Conservation (phyloP, 805 yeast genomes). For the Candida chilensis region DNA sequence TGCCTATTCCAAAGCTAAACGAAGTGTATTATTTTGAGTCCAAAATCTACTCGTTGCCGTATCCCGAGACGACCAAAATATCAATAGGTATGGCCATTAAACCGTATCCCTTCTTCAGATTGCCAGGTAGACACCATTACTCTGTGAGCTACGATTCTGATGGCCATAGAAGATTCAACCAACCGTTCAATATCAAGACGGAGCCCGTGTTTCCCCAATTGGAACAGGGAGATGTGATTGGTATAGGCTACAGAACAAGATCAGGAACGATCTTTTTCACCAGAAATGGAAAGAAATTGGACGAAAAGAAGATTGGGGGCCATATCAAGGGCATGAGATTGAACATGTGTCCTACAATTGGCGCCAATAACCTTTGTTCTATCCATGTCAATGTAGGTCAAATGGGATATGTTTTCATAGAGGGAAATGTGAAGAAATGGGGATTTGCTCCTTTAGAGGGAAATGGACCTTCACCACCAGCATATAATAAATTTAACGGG, state of each 20-base stretch:
- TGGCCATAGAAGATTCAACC: slow-evolving; percentile 73
- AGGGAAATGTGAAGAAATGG: slow-evolving; percentile 92
- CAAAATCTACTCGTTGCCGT: slow-evolving; percentile 65
- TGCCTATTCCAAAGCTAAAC: slow-evolving; percentile 76
- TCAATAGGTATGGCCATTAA: slow-evolving; percentile 76
- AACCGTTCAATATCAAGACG: slow-evolving; percentile 48
- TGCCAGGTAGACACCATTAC: slow-evolving; percentile 86
- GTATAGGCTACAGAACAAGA: slow-evolving; percentile 79
- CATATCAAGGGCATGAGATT: slow-evolving; percentile 65
- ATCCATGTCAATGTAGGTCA: slow-evolving; percentile 89
- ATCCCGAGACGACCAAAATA: slow-evolving; percentile 43
- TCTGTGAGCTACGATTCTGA: slow-evolving; percentile 84
- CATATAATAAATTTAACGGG: slow-evolving; percentile 70
- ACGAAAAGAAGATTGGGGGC: slow-evolving; percentile 75
- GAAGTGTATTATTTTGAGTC: slow-evolving; percentile 87
- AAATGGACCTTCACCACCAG: slow-evolving; percentile 86
- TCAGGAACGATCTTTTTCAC: slow-evolving; percentile 89
- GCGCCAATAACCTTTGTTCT: slow-evolving; percentile 73
- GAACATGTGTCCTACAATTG: slow-evolving; percentile 79
- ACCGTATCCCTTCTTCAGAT: slow-evolving; percentile 89
- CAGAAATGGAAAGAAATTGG: slow-evolving; percentile 83
- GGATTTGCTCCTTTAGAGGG: slow-evolving; percentile 92
- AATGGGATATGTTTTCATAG: slow-evolving; percentile 81
- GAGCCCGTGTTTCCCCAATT: slow-evolving; percentile 49
- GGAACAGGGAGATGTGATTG: slow-evolving; percentile 84